phyloP scores from a whole-genome alignment of 2,329 filamentous ascomycete genomes.

The Curvularia verruculosa region DNA sequence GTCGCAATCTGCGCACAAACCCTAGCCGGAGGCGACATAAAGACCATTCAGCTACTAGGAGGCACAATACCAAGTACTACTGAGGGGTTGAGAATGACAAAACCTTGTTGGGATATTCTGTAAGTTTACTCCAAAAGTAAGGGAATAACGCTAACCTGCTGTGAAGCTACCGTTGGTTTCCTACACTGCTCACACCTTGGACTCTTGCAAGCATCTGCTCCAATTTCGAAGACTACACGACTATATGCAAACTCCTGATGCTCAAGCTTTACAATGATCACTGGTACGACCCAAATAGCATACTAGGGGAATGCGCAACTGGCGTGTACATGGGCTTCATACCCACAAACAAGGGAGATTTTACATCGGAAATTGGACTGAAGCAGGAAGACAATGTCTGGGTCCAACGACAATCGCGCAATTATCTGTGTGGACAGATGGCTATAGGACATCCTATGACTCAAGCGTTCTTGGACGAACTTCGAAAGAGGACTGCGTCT shows the following conservation, averaged over 20 bases:
- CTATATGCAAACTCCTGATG: constrained; percentile 37
- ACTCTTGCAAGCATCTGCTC: constrained; percentile 37
- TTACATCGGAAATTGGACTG: constrained; percentile 1
- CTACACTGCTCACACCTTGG: constrained; percentile 32
- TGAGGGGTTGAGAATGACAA: constrained; percentile 33
- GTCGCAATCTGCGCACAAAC: constrained; percentile 38
- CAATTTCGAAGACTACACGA: constrained; percentile 40
- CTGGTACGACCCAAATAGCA: constrained; percentile 32
- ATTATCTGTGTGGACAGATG: constrained; percentile 42
- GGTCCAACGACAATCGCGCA: constrained; percentile 29
- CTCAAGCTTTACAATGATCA: constrained; percentile 33
- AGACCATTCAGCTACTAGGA: constrained; percentile 32
- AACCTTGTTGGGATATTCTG: constrained; percentile 42
- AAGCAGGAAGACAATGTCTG: constrained; percentile 13
- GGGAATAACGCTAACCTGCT: neutral
- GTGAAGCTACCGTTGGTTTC: constrained; percentile 37
- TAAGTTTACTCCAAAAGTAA: constrained; percentile 10
- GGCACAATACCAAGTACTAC: constrained; percentile 34
- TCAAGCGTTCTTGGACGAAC: constrained; percentile 27
- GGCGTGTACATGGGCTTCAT: constrained; percentile 38
- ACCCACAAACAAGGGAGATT: constrained; percentile 32
- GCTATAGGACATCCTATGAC: constrained; percentile 34
- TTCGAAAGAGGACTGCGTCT: constrained; percentile 25
- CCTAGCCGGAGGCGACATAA: constrained; percentile 33
- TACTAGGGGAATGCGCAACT: constrained; percentile 28